Base-by-base conservation (phyloP, 2,329 filamentous ascomycete species). In the Trichoderma sp. region DNA sequence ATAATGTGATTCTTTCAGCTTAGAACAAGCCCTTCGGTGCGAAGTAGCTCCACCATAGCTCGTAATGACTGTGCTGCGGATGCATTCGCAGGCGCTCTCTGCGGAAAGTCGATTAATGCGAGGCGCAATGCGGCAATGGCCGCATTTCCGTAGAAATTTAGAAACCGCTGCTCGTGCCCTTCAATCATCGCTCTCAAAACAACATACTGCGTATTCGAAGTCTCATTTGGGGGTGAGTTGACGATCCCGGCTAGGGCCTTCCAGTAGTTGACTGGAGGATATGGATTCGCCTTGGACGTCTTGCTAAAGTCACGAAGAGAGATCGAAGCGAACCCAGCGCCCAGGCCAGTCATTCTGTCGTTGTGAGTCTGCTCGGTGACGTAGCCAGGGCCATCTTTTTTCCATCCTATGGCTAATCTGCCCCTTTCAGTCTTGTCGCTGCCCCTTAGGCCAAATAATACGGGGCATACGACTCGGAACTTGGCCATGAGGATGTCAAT, bases 401-500 rank as follows among this genome's bases (percentile, higher is more conserved):
- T 86, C 93, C 93, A 97, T 0, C 93, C 93, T 2, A 97, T 80
- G n/a, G 87, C 85, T 21, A 80, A 73, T 14, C 90, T 87, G 0
- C 93, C 93, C 13, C 84, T 83, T 57, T 89, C 86, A 0, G 90
- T 96, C 71, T 85, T 89, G 77, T 97, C 93, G 71, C 84, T 89
- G 29, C 93, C 94, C 55, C 88, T 86, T 72, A 94, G 88, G 21
- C 95, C 95, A 77, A 96, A 98, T 0, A 99, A 83, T 1, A 94
- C 90, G 0, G 96, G 95, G 75, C 93, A 97, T 4, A 88, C 85
- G 19, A 92, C 84, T 70, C 94, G 89, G 75, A 92, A 92, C 79
- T 98, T 97, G 67, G 94, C 84, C 75, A 97, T 90, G 35, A 98
- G 84, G 70, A 98, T 92, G 76, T 96, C 92, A 64, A 93, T 90